Conservation (phyloP, 1,284 basidiomycete genomes). For the Apiotrichum sp. region DNA sequence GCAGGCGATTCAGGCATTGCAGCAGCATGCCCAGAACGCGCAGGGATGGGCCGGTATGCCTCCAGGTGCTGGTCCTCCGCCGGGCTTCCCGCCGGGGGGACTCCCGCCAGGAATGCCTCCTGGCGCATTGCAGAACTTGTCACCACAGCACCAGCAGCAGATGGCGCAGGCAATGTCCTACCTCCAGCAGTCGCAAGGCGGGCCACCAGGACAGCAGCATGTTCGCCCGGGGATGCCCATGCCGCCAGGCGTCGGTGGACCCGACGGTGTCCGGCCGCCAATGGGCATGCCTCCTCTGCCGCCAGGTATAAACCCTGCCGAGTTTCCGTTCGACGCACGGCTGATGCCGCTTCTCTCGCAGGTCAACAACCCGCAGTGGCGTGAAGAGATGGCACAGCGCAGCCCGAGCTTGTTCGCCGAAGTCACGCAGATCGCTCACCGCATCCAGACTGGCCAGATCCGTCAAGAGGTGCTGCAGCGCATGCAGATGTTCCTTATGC, state of each 20-base stretch:
- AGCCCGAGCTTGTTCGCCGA: slow-evolving; percentile 24
- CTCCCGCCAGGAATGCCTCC: slow-evolving; percentile 11
- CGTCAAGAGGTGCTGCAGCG: slow-evolving; percentile 29
- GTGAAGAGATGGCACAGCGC: slow-evolving; percentile 26
- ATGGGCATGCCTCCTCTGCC: slow-evolving; percentile 10
- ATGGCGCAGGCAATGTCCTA: slow-evolving; percentile 31
- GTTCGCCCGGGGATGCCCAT: slow-evolving; percentile 8
- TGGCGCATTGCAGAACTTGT: slow-evolving; percentile 13
- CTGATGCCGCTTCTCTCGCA: slow-evolving; percentile 25
- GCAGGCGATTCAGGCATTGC: slow-evolving; percentile 19
- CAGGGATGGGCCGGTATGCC: slow-evolving; percentile 12
- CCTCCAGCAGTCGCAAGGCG: slow-evolving; percentile 11
- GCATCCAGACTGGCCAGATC: slow-evolving; percentile 23
- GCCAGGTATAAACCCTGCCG: slow-evolving; percentile 21
- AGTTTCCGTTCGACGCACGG: slow-evolving; percentile 41
- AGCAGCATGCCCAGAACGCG: slow-evolving; percentile 20
- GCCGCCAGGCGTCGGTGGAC: slow-evolving; percentile 5
- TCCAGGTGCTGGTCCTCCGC: neutral
- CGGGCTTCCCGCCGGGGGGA: slow-evolving; percentile 11
- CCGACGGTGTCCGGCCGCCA: neutral
- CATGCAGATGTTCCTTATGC: slow-evolving; percentile 33
- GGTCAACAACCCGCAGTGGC: slow-evolving; percentile 28
- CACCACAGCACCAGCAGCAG: slow-evolving; percentile 31
- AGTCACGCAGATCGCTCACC: slow-evolving; percentile 17
- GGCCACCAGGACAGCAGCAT: neutral